These are phyloP conservation scores for Ilex asprella DNA, from an alignment of 257 asterid genomes.

Conservation along the genomic window DNA sequence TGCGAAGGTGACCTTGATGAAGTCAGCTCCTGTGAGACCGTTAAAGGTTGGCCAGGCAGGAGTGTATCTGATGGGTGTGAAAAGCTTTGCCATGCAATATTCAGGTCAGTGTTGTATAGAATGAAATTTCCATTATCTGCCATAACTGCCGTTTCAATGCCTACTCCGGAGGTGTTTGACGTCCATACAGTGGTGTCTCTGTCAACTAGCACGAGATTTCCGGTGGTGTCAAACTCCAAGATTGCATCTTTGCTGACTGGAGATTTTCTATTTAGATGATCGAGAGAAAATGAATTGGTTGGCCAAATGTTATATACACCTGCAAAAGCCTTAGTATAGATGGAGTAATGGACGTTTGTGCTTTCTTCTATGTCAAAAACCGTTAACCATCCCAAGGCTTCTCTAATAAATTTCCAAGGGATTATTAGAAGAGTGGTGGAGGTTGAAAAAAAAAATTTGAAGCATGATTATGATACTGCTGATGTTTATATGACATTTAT, in stretches of 20 bases:
- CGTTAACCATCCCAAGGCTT: not conserved
- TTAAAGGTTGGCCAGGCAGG: slow-evolving; percentile 72
- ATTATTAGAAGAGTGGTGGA: not conserved
- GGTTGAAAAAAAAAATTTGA: not conserved
- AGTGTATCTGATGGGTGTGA: slow-evolving; percentile 80
- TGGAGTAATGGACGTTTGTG: slow-evolving; percentile 28
- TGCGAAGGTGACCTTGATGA: slow-evolving; percentile 41
- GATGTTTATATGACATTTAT: not conserved
- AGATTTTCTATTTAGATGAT: slow-evolving; percentile 76
- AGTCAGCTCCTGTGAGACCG: slow-evolving; percentile 47
- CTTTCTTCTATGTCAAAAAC: not conserved
- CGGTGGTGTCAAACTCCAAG: slow-evolving; percentile 56
- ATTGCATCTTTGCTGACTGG: slow-evolving; percentile 65
- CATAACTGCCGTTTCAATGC: slow-evolving; percentile 45
- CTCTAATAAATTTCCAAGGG: not conserved
- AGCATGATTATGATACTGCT: not conserved
- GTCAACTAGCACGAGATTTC: slow-evolving; percentile 57
- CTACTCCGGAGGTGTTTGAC: slow-evolving; percentile 55
- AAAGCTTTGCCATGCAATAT: slow-evolving; percentile 68
- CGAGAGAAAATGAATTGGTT: slow-evolving; percentile 53
- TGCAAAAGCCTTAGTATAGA: slow-evolving; percentile 42
- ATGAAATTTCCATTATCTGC: slow-evolving; percentile 75
- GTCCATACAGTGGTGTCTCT: slow-evolving; percentile 51
- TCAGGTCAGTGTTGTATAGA: slow-evolving; percentile 32
- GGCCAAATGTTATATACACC: slow-evolving; percentile 31